Evolutionary conservation across 2,329 filamentous ascomycete genomes (phyloP).

Genomic region (Alternaria arbusti): DNA sequence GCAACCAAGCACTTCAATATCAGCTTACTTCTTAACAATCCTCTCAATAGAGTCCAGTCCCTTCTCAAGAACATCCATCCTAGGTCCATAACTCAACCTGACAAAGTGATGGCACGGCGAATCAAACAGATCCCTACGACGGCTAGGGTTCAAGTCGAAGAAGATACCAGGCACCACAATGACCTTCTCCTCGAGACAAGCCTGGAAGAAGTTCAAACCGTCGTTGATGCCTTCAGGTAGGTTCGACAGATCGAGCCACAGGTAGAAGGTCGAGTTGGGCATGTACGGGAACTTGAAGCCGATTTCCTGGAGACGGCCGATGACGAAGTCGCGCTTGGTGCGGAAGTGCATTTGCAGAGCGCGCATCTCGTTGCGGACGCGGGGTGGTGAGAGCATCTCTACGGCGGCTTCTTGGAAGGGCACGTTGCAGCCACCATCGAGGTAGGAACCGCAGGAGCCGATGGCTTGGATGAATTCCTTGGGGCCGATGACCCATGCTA

Average conservation of each 20-base stretch:
- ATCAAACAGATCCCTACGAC: slow-evolving; percentile 90
- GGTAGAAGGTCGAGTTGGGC: slow-evolving; percentile 93
- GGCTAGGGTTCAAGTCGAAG: slow-evolving; percentile 92
- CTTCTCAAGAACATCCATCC: slow-evolving; percentile 50
- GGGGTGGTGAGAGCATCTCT: slow-evolving; percentile 85
- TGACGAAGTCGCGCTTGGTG: slow-evolving; percentile 90
- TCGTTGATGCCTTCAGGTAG: slow-evolving; percentile 85
- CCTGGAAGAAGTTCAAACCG: slow-evolving; percentile 95
- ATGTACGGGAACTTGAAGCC: slow-evolving; percentile 81
- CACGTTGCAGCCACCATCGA: slow-evolving; percentile 92
- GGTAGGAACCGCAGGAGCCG: slow-evolving; percentile 88
- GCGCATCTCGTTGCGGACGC: slow-evolving; percentile 85
- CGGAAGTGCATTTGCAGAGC: slow-evolving; percentile 89
- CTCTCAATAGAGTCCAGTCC: slow-evolving; percentile 50
- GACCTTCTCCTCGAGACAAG: slow-evolving; percentile 89
- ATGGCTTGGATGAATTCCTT: slow-evolving; percentile 97
- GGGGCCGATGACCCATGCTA: slow-evolving; percentile 93
- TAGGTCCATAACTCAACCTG: slow-evolving; percentile 49
- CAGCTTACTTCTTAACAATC: slow-evolving; percentile 50
- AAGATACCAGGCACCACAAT: slow-evolving; percentile 98
- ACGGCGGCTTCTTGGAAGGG: slow-evolving; percentile 95
- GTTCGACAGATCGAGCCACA: slow-evolving; percentile 72
- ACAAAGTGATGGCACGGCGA: slow-evolving; percentile 78
- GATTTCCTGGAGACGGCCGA: slow-evolving; percentile 79
- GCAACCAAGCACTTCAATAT: not conserved